These are phyloP conservation scores for Quercus phellos DNA, from an alignment of 331 rosid species.

Conservation along the genomic window DNA sequence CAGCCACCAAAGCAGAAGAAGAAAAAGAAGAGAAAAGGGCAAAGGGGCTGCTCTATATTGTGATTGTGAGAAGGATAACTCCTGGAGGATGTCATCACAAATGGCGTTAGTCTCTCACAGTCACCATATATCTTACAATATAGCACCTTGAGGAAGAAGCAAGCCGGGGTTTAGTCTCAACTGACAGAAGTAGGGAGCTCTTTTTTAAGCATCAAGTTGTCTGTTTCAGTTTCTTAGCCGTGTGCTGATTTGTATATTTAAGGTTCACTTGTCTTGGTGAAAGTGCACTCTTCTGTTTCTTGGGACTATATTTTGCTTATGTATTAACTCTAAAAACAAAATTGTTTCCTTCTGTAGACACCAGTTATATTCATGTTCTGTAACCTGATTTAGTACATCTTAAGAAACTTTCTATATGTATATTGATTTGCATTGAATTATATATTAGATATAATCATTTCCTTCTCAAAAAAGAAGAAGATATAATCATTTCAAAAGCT, in stretches of 20 bases:
- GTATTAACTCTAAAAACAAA: constrained; percentile 27
- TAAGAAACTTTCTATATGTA: constrained; percentile 22
- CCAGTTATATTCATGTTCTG: constrained; percentile 27
- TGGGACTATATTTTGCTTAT: constrained; percentile 31
- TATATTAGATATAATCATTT: constrained; percentile 29
- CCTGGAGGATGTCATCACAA: constrained; percentile 38
- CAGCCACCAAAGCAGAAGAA: constrained; percentile 87
- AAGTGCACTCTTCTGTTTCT: constrained; percentile 16
- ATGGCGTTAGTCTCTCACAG: constrained; percentile 32
- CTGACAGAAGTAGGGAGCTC: constrained; percentile 39
- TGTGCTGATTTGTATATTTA: constrained; percentile 43
- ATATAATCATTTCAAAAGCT: constrained; percentile 35
- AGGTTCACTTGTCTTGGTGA: constrained; percentile 31
- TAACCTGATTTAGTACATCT: constrained; percentile 29
- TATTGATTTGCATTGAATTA: constrained; percentile 22
- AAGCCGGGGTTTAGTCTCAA: constrained; percentile 23
- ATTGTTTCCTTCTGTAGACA: constrained; percentile 27
- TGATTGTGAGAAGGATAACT: constrained; percentile 36
- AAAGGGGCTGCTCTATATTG: constrained; percentile 73
- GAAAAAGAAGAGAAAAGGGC: constrained; percentile 74
- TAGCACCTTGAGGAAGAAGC: constrained; percentile 38
- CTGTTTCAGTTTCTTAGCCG: constrained; percentile 29
- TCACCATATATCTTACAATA: constrained; percentile 28
- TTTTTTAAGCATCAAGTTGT: constrained; percentile 31
- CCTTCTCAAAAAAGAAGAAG: background rate